These are phyloP conservation scores for Paracamarosporium sp. DNA, from an alignment of 2,329 filamentous ascomycete genomes.

Conservation along the genomic window DNA sequence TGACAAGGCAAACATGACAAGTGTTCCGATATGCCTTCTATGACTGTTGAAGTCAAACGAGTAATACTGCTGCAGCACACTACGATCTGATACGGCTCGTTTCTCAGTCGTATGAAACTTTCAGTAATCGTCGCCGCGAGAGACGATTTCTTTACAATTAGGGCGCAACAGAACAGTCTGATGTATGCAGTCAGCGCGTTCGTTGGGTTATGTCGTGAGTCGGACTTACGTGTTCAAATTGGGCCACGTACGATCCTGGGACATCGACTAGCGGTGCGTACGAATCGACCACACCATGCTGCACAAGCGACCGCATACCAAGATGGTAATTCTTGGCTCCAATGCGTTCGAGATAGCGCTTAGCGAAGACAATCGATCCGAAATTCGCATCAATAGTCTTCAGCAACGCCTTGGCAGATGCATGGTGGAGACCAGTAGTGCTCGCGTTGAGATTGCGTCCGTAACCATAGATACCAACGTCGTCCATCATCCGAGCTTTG, in stretches of 20 bases:
- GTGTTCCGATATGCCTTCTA: background rate
- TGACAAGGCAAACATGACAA: too few species aligned
- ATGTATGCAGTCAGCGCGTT: background rate
- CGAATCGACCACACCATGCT: conserved; percentile 80
- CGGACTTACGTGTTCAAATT: conserved; percentile 86
- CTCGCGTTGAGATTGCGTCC: conserved; percentile 73
- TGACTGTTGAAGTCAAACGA: conserved; percentile 1
- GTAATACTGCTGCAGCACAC: background rate
- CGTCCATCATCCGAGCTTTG: conserved; percentile 82
- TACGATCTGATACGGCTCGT: background rate
- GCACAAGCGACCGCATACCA: conserved; percentile 84
- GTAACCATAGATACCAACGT: conserved; percentile 69
- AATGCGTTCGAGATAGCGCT: conserved; percentile 85
- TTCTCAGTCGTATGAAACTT: background rate
- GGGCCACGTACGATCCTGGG: conserved; percentile 91
- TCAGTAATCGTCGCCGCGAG: conserved; percentile 83
- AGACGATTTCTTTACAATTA: conserved; percentile 82
- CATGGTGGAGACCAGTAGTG: conserved; percentile 74
- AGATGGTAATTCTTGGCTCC: conserved; percentile 92
- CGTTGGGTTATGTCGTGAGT: background rate
- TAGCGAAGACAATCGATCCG: conserved; percentile 85
- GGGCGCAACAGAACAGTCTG: conserved; percentile 41
- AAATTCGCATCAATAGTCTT: conserved; percentile 95
- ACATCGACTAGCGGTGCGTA: conserved; percentile 89
- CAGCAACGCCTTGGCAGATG: conserved; percentile 82